phyloP scores from a whole-genome alignment of 108 stramenopile genomes.

The Nitzschia sp. region DNA sequence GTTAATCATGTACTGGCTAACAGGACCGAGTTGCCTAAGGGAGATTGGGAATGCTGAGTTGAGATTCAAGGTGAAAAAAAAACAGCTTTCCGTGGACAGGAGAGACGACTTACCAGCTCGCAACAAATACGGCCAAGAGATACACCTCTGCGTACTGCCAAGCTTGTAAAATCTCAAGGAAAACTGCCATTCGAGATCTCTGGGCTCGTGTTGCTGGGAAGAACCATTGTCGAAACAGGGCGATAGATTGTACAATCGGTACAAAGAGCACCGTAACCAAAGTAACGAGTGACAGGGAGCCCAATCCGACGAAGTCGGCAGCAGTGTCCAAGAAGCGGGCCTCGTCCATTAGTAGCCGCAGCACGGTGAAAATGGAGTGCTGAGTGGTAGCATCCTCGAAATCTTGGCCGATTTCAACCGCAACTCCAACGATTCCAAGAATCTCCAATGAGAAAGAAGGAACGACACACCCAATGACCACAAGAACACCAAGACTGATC shows the following conservation, averaged over 20 bases:
- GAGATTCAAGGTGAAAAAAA: not conserved
- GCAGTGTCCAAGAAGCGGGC: slow-evolving; percentile 55
- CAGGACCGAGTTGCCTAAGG: slow-evolving; percentile 61
- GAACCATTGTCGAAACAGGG: slow-evolving; percentile 65
- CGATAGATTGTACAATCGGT: slow-evolving; percentile 61
- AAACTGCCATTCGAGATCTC: slow-evolving; percentile 25
- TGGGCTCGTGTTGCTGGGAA: slow-evolving; percentile 43
- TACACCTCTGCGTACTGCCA: slow-evolving; percentile 90
- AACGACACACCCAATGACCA: slow-evolving; percentile 64
- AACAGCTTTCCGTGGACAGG: not conserved
- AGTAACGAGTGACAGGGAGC: slow-evolving; percentile 56
- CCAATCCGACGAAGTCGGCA: slow-evolving; percentile 58
- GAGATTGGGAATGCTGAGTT: not conserved
- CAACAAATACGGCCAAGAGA: slow-evolving; percentile 67
- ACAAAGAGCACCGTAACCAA: slow-evolving; percentile 68
- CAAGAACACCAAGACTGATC: slow-evolving; percentile 34
- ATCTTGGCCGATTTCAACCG: slow-evolving; percentile 70
- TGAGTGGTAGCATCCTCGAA: slow-evolving; percentile 55
- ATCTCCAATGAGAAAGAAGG: slow-evolving; percentile 67
- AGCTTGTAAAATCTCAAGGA: slow-evolving; percentile 63
- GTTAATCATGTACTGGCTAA: slow-evolving; percentile 77
- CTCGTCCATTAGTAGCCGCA: slow-evolving; percentile 66
- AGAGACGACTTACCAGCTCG: slow-evolving; percentile 47
- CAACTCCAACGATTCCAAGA: slow-evolving; percentile 74
- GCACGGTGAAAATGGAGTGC: slow-evolving; percentile 64